Conservation (phyloP, 257 asterid species). For the Primulina eburnea region DNA sequence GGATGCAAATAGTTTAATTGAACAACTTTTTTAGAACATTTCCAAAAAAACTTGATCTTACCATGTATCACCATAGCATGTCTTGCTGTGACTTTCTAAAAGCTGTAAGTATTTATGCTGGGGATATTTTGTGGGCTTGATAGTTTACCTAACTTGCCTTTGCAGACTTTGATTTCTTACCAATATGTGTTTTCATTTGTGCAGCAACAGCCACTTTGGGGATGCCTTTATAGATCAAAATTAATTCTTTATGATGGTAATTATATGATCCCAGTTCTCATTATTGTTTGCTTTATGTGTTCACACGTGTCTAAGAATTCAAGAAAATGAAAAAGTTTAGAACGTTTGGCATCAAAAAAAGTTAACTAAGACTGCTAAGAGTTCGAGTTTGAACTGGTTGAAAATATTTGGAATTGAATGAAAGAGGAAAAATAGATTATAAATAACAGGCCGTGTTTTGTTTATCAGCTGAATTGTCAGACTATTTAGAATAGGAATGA, state of each 20-base stretch:
- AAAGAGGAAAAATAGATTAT: neutral
- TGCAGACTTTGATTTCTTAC: slow-evolving; percentile 23
- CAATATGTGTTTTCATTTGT: slow-evolving; percentile 21
- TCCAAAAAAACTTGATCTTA: neutral
- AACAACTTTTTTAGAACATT: slow-evolving; percentile 5
- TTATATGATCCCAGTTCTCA: slow-evolving; percentile 6
- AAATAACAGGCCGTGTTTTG: slow-evolving; percentile 3
- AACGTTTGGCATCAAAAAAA: neutral
- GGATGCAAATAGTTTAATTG: neutral
- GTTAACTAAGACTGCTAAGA: too few relatives aligned
- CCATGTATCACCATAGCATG: neutral
- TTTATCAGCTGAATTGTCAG: neutral
- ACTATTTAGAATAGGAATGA: slow-evolving; percentile 4
- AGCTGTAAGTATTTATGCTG: neutral
- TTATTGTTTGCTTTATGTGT: neutral
- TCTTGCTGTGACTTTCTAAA: neutral
- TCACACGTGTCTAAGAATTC: neutral
- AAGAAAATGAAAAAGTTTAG: neutral
- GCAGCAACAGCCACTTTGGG: slow-evolving; percentile 35
- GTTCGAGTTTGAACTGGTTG: neutral
- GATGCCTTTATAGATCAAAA: slow-evolving; percentile 36
- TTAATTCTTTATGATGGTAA: slow-evolving; percentile 36
- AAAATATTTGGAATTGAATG: neutral
- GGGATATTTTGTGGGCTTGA: slow-evolving; percentile 1
- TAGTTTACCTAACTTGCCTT: neutral